Evolutionary conservation across 805 yeast species (phyloP), one percentile per base, ranked within the genome.

Genomic region (Cyberlindnera xylosilytica): DNA sequence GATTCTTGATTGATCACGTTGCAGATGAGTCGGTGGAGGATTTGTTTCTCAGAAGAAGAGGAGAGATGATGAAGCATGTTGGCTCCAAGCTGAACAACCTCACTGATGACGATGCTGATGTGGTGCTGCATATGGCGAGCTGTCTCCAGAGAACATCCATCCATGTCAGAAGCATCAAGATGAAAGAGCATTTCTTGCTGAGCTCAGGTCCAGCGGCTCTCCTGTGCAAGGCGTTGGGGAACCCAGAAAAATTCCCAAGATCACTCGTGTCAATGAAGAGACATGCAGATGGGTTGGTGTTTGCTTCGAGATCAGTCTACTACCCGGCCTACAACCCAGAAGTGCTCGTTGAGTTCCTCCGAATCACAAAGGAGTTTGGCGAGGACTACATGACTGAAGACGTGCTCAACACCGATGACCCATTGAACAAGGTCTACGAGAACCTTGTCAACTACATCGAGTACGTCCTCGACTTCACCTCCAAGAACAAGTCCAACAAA

Each of bases 131-230:
- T 8, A 13, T 48, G 26, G 38, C 53, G 1, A 32, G 44, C 11
- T 9, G 38, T 4, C 29, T 56, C 15, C 33, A 36, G 9, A 36
- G 45, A 18, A 38, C 50, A 1, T 32, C 56, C 2, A 33, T 54
- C 2, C 47, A 43, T 20, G 28, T 51, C 34, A 34, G 15, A 15
- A 23, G 39, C 6, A 30, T 39, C 5, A 27, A 41, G 0, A 33
- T 43, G 13, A 45, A 45, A 16, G 58, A 56, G 7, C 52, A 49
- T 22, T 46, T 52, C 16, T 28, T 42, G 11, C 23, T 56, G 3
- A 43, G 50, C 3, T 37, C 43, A 2, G 62, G 62, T 3, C 58
- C 58, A 5, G 39, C 41, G 40, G 42, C 50, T 9, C 18, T 54
- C 6, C 22, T 49, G 12, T 40, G 45, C 20, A 33, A 41, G 2